Evolutionary conservation across 1,284 basidiomycete genomes (phyloP).

Genomic region (Bjerkandera adusta): DNA sequence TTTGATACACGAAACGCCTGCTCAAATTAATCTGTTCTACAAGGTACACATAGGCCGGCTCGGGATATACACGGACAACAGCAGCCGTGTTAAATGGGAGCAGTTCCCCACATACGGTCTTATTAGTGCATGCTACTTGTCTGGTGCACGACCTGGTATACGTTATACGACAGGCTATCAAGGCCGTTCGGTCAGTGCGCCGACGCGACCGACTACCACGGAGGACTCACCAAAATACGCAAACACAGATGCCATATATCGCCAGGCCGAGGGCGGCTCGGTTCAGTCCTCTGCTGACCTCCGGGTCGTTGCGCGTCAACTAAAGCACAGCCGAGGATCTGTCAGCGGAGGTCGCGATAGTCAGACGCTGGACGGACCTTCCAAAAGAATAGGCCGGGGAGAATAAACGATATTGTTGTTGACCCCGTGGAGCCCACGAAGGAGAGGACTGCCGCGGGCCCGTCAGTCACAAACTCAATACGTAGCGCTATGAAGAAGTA

Average conservation of each 20-base stretch:
- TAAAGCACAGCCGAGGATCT: conserved; percentile 28
- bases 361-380: conserved; percentile 46
- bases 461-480: conserved; percentile 9
- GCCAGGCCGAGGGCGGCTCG: conserved; percentile 66
- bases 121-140: conserved; percentile 22
- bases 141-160: conserved; percentile 55
- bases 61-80: neutral
- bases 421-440: conserved; percentile 98
- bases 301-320: conserved; percentile 71
- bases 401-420: conserved; percentile 96
- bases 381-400: conserved; percentile 87
- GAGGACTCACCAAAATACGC: conserved; percentile 79
- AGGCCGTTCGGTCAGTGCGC: neutral
- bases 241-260: conserved; percentile 78
- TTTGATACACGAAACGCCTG: too few species aligned
- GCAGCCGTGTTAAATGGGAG: neutral
- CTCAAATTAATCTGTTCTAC: conserved; percentile 6
- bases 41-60: neutral
- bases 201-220: conserved; percentile 8
- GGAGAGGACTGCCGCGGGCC: conserved; percentile 65
- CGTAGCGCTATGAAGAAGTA: conserved; percentile 15
- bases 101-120: conserved; percentile 6
- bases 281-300: conserved; percentile 54
- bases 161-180: conserved; percentile 71
- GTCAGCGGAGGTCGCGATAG: conserved; percentile 7